These are phyloP conservation scores for Gymnopus androsaceus DNA, from an alignment of 1,284 basidiomycete genomes.

Conservation along the genomic window DNA sequence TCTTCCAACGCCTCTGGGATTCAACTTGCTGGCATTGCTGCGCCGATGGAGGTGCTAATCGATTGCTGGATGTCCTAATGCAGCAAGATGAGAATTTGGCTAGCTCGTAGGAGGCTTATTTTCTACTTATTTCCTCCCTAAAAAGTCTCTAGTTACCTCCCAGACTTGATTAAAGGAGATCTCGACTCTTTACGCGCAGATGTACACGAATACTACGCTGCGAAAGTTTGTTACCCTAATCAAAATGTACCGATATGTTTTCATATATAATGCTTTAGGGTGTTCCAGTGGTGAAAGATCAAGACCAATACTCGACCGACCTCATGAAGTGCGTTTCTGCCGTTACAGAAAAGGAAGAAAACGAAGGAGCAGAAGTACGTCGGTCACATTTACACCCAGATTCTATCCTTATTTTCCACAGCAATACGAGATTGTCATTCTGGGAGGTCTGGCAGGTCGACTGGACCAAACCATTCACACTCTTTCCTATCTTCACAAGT, in stretches of 20 bases:
- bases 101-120: slow-evolving; percentile 22
- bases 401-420: slow-evolving; percentile 10
- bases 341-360: slow-evolving; percentile 54
- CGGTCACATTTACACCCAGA: neutral
- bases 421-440: slow-evolving; percentile 74
- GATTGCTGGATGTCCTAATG: slow-evolving; percentile 68
- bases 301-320: slow-evolving; percentile 86
- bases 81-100: slow-evolving; percentile 25
- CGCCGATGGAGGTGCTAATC: slow-evolving; percentile 94
- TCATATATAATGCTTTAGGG: slow-evolving; percentile 47
- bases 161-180: slow-evolving; percentile 91
- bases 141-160: slow-evolving; percentile 56
- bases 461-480: slow-evolving; percentile 95
- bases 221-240: slow-evolving; percentile 43
- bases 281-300: slow-evolving; percentile 68
- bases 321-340: slow-evolving; percentile 87
- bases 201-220: slow-evolving; percentile 70
- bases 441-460: slow-evolving; percentile 89
- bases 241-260: neutral
- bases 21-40: slow-evolving; percentile 69
- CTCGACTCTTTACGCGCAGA: slow-evolving; percentile 85
- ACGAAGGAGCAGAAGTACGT: slow-evolving; percentile 39
- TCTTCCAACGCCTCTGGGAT: slow-evolving; percentile 74
- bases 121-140: slow-evolving; percentile 27
- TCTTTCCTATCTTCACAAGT: slow-evolving; percentile 82